Base-by-base conservation (phyloP, 164 flowering plant species). In the Taxillus chinensis region DNA sequence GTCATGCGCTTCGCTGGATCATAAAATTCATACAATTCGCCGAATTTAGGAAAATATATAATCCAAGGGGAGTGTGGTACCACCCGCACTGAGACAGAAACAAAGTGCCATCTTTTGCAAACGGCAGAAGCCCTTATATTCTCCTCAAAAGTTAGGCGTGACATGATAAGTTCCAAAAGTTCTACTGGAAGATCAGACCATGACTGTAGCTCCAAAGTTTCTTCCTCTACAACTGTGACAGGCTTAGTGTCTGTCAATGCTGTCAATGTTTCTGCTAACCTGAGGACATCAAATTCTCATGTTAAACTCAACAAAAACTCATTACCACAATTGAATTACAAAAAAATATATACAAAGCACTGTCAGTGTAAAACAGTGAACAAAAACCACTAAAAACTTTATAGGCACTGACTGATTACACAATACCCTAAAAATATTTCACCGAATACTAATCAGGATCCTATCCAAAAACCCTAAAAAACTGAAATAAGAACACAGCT, bases 41-140 rank as follows among this genome's bases (percentile, higher is more conserved):
- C 82, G 7, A 8, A 62, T 67, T 71, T 80, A 27, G 84, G 84
- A 50, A 78, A 80, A 60, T 75, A 78, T 83, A 84, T 78, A 7
- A 84, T 70, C 81, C 77, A 80, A 2, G 89, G 89, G 12, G 80
- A 66, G 54, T 73, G 79, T 48, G 75, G 64, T 14, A 73, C 65
- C 53, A 75, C 68, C 43, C 86, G 70, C 41, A 78, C 73, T 4
- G 81, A 72, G 41, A 71, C 12, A 3, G 86, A 84, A 50, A 54
- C 74, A 1, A 70, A 50, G 9, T 68, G 74, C 89, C 89, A 84
- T 51, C 70, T 70, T 68, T 74, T 82, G 78, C 89, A 84, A 50
- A 77, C 89, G 57, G 59, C 77, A 15, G 89, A 84, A 14, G 75
- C 68, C 3, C 80, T 78, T 45, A 80, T 61, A 57, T 82, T 82